Evolutionary conservation across 306 rosid genomes (phyloP).

Genomic region (Acacia acuminata): DNA sequence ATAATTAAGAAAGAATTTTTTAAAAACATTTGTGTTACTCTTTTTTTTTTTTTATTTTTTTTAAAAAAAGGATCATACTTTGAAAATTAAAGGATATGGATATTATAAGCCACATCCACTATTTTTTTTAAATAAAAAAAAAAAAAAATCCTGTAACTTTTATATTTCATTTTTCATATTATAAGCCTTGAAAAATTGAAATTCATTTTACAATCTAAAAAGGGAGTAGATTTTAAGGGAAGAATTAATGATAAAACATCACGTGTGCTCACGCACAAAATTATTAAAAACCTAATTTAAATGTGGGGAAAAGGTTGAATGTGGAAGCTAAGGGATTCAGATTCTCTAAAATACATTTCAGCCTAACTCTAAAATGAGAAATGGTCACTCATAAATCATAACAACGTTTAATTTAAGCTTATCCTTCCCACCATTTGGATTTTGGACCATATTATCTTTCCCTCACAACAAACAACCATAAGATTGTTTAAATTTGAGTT

Average conservation of each 20-base stretch:
- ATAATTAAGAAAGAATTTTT: neutral
- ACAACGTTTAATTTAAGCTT: neutral
- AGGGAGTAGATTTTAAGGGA: neutral
- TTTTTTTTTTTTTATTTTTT: neutral
- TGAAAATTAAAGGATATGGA: neutral
- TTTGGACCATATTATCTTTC: neutral
- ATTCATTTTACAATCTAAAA: neutral
- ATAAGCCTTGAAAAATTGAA: neutral
- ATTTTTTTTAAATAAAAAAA: too few relatives aligned
- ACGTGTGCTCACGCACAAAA: neutral
- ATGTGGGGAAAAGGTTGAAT: neutral
- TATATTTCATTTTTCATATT: neutral
- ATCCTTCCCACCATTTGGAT: neutral
- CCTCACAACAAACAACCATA: neutral
- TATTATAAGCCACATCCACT: neutral
- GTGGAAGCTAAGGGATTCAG: neutral
- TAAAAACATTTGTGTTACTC: neutral
- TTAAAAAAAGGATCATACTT: neutral
- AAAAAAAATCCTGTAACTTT: neutral
- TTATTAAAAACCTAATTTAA: neutral
- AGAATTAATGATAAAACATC: neutral
- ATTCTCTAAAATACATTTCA: too few relatives aligned
- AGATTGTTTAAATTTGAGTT: neutral
- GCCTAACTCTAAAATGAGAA: too few relatives aligned
- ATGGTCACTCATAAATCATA: too few relatives aligned